These are phyloP conservation scores for Vachellia pachyceras DNA, from an alignment of 306 rosid species.

Conservation along the genomic window DNA sequence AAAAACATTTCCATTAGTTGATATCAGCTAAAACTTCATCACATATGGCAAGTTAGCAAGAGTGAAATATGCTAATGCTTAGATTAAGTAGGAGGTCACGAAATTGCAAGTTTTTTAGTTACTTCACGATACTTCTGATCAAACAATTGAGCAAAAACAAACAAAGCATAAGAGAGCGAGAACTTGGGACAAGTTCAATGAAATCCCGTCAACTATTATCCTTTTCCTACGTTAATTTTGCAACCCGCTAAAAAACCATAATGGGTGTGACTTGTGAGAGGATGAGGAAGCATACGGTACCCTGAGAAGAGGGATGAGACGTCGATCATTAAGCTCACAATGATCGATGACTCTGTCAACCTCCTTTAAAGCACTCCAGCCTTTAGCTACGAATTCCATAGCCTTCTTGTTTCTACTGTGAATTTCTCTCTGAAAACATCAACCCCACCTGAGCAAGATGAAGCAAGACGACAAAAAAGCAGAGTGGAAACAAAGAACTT, in stretches of 20 bases:
- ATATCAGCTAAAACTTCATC: not conserved
- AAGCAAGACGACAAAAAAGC: not conserved
- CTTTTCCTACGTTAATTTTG: not conserved
- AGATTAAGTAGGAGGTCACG: not conserved
- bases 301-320: constrained; percentile 84
- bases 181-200: not conserved
- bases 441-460: constrained; percentile 1
- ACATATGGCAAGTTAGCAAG: not conserved
- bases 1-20: not conserved
- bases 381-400: constrained; percentile 83
- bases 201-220: not conserved
- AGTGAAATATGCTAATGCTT: not conserved
- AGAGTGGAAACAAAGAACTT: not conserved
- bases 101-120: not conserved
- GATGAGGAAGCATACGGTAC: constrained; percentile 38
- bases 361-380: constrained; percentile 87
- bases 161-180: not conserved
- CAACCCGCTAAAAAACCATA: not conserved
- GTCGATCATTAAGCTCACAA: constrained; percentile 74
- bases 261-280: not conserved
- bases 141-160: not conserved
- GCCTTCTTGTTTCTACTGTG: constrained; percentile 91
- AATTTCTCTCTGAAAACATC: constrained; percentile 61
- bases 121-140: not conserved
- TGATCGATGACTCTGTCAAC: constrained; percentile 91